Conservation (phyloP, 148 eudicot genomes). For the Fagopyrum esculentum region DNA sequence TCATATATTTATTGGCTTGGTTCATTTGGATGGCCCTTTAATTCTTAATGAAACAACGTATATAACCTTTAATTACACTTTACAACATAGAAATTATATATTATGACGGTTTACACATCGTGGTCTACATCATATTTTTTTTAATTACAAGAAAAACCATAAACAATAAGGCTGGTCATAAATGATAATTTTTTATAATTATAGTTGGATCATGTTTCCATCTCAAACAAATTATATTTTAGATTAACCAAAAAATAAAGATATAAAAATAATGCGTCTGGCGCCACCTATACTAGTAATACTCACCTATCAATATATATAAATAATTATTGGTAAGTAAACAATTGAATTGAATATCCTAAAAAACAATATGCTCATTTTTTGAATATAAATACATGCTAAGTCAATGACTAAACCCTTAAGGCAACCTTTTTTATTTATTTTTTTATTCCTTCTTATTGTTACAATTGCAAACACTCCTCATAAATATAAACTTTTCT, state of each 20-base stretch:
- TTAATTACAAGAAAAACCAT: background rate
- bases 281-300: background rate
- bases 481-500: too few relatives aligned
- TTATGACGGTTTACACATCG: conserved; percentile 6
- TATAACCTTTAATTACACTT: background rate
- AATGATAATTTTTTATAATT: background rate
- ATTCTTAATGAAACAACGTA: background rate
- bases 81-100: background rate
- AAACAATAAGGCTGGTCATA: conserved; percentile 2
- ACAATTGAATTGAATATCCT: background rate
- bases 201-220: background rate
- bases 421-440: too few relatives aligned
- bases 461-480: too few relatives aligned
- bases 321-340: background rate
- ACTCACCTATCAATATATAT: background rate
- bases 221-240: background rate
- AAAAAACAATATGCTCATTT: background rate
- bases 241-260: background rate
- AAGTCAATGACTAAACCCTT: background rate
- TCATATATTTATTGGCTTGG: background rate
- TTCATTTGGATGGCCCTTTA: background rate
- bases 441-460: too few relatives aligned
- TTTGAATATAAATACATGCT: background rate
- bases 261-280: background rate
- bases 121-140: conserved; percentile 4